phyloP scores from a whole-genome alignment of 805 yeast species.

The Candida gorgasii region DNA sequence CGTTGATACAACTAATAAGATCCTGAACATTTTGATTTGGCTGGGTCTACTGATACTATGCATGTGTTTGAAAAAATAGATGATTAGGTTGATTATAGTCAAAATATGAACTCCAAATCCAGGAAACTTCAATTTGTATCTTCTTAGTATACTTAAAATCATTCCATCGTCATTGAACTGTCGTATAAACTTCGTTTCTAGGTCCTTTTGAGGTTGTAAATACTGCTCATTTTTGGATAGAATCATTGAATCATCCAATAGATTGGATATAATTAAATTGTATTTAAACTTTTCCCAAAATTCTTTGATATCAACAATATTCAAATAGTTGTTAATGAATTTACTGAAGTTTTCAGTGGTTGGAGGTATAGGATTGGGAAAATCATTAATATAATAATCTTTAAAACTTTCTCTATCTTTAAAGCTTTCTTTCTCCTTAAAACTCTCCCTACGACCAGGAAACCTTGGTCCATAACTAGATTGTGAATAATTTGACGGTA shows the following conservation, averaged over 20 bases:
- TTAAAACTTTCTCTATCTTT: not conserved
- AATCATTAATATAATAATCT: conserved; percentile 10
- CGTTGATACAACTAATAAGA: conserved; percentile 29
- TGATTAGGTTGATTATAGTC: conserved; percentile 25
- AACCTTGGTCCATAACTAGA: not conserved
- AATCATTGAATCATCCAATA: conserved; percentile 42
- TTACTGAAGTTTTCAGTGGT: conserved; percentile 23
- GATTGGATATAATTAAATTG: conserved; percentile 35
- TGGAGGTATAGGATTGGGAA: conserved; percentile 16
- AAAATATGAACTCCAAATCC: conserved; percentile 16
- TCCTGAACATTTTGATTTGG: conserved; percentile 28
- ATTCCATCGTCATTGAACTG: conserved; percentile 25
- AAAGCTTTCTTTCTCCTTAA: not conserved
- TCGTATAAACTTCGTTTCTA: conserved; percentile 3
- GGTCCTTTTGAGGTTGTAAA: conserved; percentile 15
- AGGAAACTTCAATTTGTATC: conserved; percentile 14
- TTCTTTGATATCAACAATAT: conserved; percentile 11
- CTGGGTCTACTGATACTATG: conserved; percentile 7
- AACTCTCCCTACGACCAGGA: not conserved
- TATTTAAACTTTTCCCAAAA: conserved; percentile 46
- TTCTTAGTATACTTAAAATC: conserved; percentile 12
- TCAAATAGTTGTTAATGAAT: conserved; percentile 30
- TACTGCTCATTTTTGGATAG: conserved; percentile 44
- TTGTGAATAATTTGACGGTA: conserved; percentile 1
- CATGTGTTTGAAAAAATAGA: conserved; percentile 25